Evolutionary conservation across 495 filamentous ascomycete genomes (phyloP).

Genomic region (Lasiosphaeria hispida): DNA sequence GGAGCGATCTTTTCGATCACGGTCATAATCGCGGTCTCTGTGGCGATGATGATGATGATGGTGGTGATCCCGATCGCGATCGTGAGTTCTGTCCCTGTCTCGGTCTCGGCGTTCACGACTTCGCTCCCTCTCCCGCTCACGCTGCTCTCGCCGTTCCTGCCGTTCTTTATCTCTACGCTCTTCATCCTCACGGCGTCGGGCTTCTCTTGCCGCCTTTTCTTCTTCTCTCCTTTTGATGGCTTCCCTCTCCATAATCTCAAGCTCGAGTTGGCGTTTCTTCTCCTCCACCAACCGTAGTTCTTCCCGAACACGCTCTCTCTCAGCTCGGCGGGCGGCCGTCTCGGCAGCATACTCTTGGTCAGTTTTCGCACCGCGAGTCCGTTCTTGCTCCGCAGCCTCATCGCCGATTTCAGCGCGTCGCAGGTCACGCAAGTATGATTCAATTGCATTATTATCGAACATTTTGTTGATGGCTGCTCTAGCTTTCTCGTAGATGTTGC

Average conservation of each 20-base stretch:
- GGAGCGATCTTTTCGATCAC: constrained; percentile 36
- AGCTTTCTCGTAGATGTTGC: constrained; percentile 74
- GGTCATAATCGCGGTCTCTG: constrained; percentile 29
- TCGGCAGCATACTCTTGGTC: constrained; percentile 78
- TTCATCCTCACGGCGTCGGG: constrained; percentile 56
- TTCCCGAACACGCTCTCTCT: constrained; percentile 62
- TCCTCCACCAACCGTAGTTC: constrained; percentile 65
- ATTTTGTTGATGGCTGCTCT: constrained; percentile 64
- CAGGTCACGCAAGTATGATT: constrained; percentile 65
- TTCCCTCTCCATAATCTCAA: constrained; percentile 63
- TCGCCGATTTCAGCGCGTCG: constrained; percentile 72
- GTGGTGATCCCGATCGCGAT: constrained; percentile 32
- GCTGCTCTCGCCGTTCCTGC: constrained; percentile 57
- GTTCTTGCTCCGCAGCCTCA: constrained; percentile 66
- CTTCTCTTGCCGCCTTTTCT: constrained; percentile 57
- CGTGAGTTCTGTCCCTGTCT: constrained; percentile 19
- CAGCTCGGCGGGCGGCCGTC: constrained; percentile 61
- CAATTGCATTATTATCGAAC: constrained; percentile 64
- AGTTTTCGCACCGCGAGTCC: constrained; percentile 68
- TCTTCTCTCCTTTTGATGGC: constrained; percentile 55
- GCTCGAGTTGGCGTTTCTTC: constrained; percentile 61
- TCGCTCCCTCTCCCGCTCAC: constrained; percentile 50
- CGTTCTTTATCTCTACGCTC: constrained; percentile 58
- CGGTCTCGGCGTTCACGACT: constrained; percentile 29
- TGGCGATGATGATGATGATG: constrained; percentile 34